These are phyloP conservation scores for Plasmodium vinckei DNA, from an alignment of 169 alveolate genomes.

Conservation along the genomic window DNA sequence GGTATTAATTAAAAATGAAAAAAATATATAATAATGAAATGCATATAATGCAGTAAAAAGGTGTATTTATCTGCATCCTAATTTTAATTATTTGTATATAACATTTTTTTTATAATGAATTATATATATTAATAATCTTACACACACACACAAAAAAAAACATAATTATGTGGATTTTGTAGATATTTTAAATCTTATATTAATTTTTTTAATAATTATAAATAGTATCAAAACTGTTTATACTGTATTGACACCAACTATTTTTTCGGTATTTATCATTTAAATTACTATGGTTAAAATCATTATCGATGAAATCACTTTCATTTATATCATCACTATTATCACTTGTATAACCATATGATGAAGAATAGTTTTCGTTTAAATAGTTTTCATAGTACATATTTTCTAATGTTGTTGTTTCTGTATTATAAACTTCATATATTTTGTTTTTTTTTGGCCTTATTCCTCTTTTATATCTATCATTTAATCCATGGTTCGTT, in stretches of 20 bases:
- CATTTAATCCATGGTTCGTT: slow-evolving; percentile 4
- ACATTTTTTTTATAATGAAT: too few relatives aligned
- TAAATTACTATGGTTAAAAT: slow-evolving; percentile 22
- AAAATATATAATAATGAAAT: too few relatives aligned
- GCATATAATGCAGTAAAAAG: neutral
- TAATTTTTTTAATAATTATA: slow-evolving; percentile 10
- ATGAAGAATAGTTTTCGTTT: slow-evolving; percentile 65
- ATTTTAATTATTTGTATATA: too few relatives aligned
- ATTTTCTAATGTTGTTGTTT: slow-evolving; percentile 43
- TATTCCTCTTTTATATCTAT: slow-evolving; percentile 12
- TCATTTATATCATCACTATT: slow-evolving; percentile 13
- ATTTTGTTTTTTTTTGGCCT: slow-evolving; percentile 38
- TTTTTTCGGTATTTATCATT: slow-evolving; percentile 17
- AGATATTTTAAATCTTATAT: too few relatives aligned
- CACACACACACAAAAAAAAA: neutral
- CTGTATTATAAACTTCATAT: slow-evolving; percentile 70
- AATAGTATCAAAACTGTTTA: slow-evolving; percentile 43
- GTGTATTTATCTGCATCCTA: too few relatives aligned
- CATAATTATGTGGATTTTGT: too few relatives aligned
- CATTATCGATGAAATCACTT: slow-evolving; percentile 37
- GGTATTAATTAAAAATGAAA: neutral
- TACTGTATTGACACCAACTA: slow-evolving; percentile 18
- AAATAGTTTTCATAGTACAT: slow-evolving; percentile 60
- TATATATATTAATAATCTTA: neutral
- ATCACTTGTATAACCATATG: slow-evolving; percentile 54